Conservation (phyloP, 2,329 filamentous ascomycete genomes). For the Colletotrichum orchidophilum region DNA sequence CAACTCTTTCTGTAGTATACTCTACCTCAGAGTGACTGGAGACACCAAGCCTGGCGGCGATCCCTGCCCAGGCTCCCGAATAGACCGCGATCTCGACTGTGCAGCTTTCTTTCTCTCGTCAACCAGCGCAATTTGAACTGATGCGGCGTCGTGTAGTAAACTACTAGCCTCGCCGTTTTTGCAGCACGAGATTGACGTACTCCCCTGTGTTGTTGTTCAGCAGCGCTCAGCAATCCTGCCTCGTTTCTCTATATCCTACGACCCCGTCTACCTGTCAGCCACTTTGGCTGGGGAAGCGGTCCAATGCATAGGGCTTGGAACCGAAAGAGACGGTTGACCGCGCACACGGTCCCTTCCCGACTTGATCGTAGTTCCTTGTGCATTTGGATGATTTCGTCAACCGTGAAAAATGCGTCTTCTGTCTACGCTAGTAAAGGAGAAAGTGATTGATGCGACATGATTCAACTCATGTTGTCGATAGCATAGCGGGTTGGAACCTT, state of each 20-base stretch:
- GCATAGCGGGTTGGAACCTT: conserved; percentile 1
- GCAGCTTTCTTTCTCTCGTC: background rate
- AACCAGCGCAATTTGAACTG: background rate
- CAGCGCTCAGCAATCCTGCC: background rate
- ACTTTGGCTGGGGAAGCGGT: conserved; percentile 5
- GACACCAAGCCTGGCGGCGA: background rate
- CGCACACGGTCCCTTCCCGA: background rate
- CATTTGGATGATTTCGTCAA: background rate
- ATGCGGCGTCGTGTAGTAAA: background rate
- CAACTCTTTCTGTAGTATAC: background rate
- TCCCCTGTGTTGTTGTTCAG: background rate
- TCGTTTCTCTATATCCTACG: background rate
- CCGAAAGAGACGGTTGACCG: background rate
- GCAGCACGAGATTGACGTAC: background rate
- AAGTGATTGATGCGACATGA: background rate
- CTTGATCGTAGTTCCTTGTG: background rate
- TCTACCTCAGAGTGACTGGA: background rate
- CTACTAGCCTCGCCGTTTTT: background rate
- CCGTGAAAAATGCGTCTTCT: background rate
- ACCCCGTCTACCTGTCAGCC: conserved; percentile 14
- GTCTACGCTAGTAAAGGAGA: background rate
- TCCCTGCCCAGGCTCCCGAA: background rate
- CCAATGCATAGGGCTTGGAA: background rate
- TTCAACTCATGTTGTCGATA: background rate
- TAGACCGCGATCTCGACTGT: background rate